Percentiles rank a stretch among this genome's conserved stretches.
phyloP scores from a whole-genome alignment of 768 basidiomycete genomes.

The Mycena crocata region DNA sequence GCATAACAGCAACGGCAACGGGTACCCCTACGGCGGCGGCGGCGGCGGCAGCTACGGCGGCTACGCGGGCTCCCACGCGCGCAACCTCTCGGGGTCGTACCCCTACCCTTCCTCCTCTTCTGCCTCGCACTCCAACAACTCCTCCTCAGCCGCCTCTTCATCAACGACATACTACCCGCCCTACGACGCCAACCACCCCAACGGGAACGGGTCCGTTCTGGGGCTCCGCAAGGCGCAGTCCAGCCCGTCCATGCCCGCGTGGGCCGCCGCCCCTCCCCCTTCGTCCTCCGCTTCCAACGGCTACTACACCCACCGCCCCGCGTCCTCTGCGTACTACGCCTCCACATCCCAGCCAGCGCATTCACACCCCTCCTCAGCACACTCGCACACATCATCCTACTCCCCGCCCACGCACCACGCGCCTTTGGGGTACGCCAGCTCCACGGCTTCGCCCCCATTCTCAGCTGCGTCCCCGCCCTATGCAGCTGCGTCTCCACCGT shows the following conservation, averaged over 20 bases:
- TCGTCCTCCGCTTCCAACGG: background rate
- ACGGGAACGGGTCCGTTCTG: background rate
- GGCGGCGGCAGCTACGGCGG: background rate
- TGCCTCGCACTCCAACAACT: background rate
- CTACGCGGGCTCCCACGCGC: slow-evolving; percentile 3
- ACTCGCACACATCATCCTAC: no score
- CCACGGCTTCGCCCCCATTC: no score
- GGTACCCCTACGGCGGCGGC: background rate
- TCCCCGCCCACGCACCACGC: background rate
- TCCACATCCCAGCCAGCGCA: no score
- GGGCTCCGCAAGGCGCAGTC: slow-evolving; percentile 14
- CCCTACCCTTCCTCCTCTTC: slow-evolving; percentile 21
- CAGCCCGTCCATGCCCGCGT: slow-evolving; percentile 3
- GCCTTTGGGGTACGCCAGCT: no score
- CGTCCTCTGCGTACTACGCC: background rate
- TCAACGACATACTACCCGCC: slow-evolving; percentile 22
- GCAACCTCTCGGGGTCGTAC: slow-evolving; percentile 13
- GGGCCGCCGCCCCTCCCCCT: background rate
- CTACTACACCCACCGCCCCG: background rate
- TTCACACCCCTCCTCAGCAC: no score
- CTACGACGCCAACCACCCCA: slow-evolving; percentile 4
- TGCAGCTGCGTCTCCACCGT: no score
- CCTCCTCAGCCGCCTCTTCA: background rate
- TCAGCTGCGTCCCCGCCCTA: no score
- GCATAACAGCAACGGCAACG: background rate